These are phyloP conservation scores for Colletotrichum sp. DNA, from an alignment of 2,329 filamentous ascomycete genomes.

Conservation along the genomic window DNA sequence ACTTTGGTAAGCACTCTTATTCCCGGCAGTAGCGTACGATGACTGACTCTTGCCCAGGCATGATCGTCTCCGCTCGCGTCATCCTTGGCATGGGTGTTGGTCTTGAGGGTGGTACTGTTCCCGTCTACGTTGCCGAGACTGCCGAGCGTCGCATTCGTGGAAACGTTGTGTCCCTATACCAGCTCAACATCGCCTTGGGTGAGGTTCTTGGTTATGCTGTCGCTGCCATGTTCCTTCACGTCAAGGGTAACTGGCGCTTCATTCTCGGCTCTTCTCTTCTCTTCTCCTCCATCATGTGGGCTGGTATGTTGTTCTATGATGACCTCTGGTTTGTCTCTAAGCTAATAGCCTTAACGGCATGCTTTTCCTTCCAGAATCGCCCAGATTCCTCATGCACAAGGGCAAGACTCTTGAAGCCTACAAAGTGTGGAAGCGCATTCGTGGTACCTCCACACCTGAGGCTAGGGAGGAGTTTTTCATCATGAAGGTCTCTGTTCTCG, in stretches of 20 bases:
- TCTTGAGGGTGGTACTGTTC: constrained; percentile 76
- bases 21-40: rapidly evolving
- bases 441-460: constrained; percentile 61
- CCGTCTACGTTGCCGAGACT: constrained; percentile 76
- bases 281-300: constrained; percentile 53
- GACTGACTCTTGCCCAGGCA: constrained; percentile 36
- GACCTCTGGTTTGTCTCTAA: rapidly evolving
- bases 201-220: constrained; percentile 77
- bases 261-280: constrained; percentile 76
- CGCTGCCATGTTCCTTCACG: constrained; percentile 74
- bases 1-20: constrained; percentile 53
- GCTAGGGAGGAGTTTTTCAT: constrained; percentile 73
- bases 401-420: constrained; percentile 45
- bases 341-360: constrained; percentile 42
- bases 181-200: constrained; percentile 77
- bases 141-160: constrained; percentile 71
- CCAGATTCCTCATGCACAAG: constrained; percentile 75
- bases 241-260: constrained; percentile 74
- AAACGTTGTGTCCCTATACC: constrained; percentile 76
- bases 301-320: constrained; percentile 38
- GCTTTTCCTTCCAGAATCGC: constrained; percentile 74
- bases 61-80: constrained; percentile 73
- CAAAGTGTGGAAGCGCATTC: constrained; percentile 76
- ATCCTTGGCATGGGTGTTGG: constrained; percentile 75
- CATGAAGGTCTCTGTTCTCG: constrained; percentile 68